phyloP scores from a whole-genome alignment of 371 early-diverging fungal species.

The Lichtheimia ornata region DNA sequence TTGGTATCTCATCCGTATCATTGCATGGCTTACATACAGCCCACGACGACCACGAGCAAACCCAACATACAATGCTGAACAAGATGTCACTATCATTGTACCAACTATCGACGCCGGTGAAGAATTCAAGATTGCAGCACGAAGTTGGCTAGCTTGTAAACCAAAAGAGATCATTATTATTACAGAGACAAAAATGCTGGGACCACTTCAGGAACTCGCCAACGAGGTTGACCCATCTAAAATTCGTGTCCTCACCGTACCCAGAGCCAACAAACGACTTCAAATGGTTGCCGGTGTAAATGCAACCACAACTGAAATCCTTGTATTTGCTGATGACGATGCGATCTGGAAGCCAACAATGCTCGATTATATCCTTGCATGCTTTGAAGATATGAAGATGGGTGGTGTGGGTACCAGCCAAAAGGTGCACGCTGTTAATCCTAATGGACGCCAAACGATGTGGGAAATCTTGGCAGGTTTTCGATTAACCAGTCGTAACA shows the following conservation, averaged over 20 bases:
- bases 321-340: slow-evolving; percentile 75
- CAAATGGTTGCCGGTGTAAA: slow-evolving; percentile 74
- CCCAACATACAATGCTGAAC: slow-evolving; percentile 53
- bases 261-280: slow-evolving; percentile 65
- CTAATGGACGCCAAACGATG: slow-evolving; percentile 56
- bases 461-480: slow-evolving; percentile 75
- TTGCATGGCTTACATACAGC: slow-evolving; percentile 51
- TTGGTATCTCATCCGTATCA: slow-evolving; percentile 63
- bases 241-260: slow-evolving; percentile 55
- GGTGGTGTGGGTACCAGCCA: slow-evolving; percentile 76
- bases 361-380: slow-evolving; percentile 65
- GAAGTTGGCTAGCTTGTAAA: slow-evolving; percentile 64
- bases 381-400: slow-evolving; percentile 73
- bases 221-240: slow-evolving; percentile 49
- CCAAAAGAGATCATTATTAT: slow-evolving; percentile 68
- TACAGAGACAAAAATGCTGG: slow-evolving; percentile 56
- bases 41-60: slow-evolving; percentile 50
- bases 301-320: slow-evolving; percentile 62
- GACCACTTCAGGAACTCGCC: slow-evolving; percentile 51
- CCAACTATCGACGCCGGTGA: slow-evolving; percentile 77
- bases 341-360: slow-evolving; percentile 70
- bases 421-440: slow-evolving; percentile 60
- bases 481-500: slow-evolving; percentile 69
- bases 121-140: slow-evolving; percentile 70
- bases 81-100: slow-evolving; percentile 71